Evolutionary conservation across 306 rosid species (phyloP), one percentile per base, ranked within the genome.

Genomic region (Castanea crenata): DNA sequence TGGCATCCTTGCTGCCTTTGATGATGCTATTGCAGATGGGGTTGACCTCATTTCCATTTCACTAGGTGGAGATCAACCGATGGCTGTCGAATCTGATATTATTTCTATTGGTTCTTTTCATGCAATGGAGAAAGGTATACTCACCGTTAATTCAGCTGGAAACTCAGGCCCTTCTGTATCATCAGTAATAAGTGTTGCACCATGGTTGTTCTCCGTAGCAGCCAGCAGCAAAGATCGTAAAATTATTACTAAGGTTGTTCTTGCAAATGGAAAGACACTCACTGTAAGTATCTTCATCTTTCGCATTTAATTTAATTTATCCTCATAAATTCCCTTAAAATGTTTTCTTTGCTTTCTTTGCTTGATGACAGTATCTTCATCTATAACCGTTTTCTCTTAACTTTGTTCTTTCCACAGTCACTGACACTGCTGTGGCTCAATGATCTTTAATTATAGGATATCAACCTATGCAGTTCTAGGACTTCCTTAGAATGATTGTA

Each of bases 11-110:
- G 79, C 78, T 14, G 83, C 78, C 25, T 79, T 76, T 23, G 84
- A 83, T 4, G 84, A 83, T 61, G 87, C 87, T 3, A 79, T 83
- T 11, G 83, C 83, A 7, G 83, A 83, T 69, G 83, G 83, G 10
- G 86, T 83, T 4, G 78, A 83, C 69, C 27, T 79, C 11, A 83
- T 83, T 32, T 38, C 83, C 2, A n/a, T 75, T 20, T 83, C 83
- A 9, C 0, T 83, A 5, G 79, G 78, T 5, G n/a, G 21, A 1
- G 5, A 0, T 5, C 7, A 0, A 0, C 12, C 68, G 15, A 2
- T 0, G 18, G 41, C 16, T 14, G 34, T 65, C 8, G 21, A 56
- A 20, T 0, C 1, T 6, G 83, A 83, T 18, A 0, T 21, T 7
- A 46, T 78, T 19, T 56, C 83, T 0, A 74, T 83, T 29, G 86